phyloP scores from a whole-genome alignment of 225 moss, liverwort and hornwort species.

The Antitrichia curtipendula region DNA sequence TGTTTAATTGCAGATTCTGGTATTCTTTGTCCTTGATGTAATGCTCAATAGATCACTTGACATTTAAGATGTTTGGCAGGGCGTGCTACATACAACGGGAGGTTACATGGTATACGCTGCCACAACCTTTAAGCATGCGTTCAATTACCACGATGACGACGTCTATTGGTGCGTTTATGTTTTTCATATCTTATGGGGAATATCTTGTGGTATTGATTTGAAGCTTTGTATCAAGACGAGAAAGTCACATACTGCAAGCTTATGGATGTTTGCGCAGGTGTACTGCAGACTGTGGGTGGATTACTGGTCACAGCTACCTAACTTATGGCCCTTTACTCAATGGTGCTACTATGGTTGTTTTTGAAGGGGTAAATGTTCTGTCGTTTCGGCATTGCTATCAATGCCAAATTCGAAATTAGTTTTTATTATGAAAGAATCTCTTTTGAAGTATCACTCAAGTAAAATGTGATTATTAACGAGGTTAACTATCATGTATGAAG shows the following conservation, averaged over 20 bases:
- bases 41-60: not conserved
- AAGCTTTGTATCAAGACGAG: not conserved
- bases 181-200: not conserved
- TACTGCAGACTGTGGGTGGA: constrained; percentile 99
- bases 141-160: constrained; percentile 53
- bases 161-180: constrained; percentile 31
- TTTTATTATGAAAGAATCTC: not conserved
- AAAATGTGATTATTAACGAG: not conserved
- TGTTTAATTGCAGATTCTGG: not conserved
- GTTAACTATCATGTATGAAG: not conserved
- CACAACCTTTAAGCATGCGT: constrained; percentile 51
- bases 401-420: not conserved
- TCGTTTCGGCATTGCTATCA: not conserved
- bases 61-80: constrained; percentile 11
- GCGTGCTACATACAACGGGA: constrained; percentile 55
- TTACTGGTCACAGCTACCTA: constrained; percentile 96
- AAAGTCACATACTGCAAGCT: not conserved
- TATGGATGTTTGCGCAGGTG: constrained; percentile 48
- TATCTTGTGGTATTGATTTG: not conserved
- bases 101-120: constrained; percentile 58
- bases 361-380: constrained; percentile 67
- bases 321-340: constrained; percentile 93
- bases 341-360: constrained; percentile 75
- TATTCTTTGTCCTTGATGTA: not conserved
- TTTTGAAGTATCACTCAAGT: not conserved